phyloP scores from a whole-genome alignment of 345 rosid species.

The Populus simonii region DNA sequence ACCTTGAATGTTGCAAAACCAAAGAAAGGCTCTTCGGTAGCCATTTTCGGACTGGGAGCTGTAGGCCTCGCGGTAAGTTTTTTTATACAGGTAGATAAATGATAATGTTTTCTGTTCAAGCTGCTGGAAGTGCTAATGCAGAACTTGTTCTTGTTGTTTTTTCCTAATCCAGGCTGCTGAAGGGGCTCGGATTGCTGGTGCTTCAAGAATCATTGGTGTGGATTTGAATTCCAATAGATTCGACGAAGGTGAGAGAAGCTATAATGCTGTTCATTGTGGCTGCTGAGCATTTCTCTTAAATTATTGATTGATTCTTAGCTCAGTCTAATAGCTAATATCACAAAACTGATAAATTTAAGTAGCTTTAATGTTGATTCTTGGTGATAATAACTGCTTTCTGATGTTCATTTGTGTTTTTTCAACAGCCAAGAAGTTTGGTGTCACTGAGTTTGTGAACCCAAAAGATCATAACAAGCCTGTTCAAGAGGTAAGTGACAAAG shows the following conservation, averaged over 20 bases:
- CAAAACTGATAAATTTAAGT: too few species aligned
- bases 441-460: conserved; percentile 20
- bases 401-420: not conserved
- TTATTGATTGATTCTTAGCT: too few species aligned
- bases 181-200: conserved; percentile 38
- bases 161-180: conserved; percentile 26
- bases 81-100: too few species aligned
- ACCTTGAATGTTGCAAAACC: conserved; percentile 43
- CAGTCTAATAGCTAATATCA: too few species aligned
- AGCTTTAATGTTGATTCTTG: too few species aligned
- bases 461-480: conserved; percentile 18
- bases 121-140: not conserved
- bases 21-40: conserved; percentile 34
- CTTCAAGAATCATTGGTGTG: conserved; percentile 44
- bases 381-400: not conserved
- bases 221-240: conserved; percentile 36
- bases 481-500: conserved; percentile 16
- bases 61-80: conserved; percentile 41
- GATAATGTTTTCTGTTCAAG: not conserved
- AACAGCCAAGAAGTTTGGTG: conserved; percentile 21
- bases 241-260: conserved; percentile 11
- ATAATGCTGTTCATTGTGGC: too few species aligned
- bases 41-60: conserved; percentile 42
- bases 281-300: too few species aligned
- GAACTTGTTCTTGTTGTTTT: not conserved